Percentiles rank a stretch among this genome's conserved stretches.
phyloP scores from a whole-genome alignment of 225 moss, liverwort and hornwort genomes.

The Antitrichia curtipendula region DNA sequence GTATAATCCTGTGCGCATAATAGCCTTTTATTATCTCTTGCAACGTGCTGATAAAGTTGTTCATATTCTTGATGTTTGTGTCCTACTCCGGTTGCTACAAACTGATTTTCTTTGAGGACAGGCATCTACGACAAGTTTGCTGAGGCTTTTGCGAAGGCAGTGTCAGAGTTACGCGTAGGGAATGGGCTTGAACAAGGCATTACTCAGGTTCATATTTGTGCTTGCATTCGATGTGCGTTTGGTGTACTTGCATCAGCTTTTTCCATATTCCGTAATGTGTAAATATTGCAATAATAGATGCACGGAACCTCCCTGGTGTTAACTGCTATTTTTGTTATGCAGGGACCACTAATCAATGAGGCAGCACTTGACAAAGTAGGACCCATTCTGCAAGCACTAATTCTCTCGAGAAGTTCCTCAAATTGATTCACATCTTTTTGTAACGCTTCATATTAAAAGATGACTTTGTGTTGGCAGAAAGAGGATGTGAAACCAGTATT shows the following conservation, averaged over 20 bases:
- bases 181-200: conserved; percentile 77
- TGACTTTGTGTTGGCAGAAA: not conserved
- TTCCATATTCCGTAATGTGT: not conserved
- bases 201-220: conserved; percentile 43
- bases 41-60: not conserved
- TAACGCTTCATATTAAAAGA: not conserved
- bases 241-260: not conserved
- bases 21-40: not conserved
- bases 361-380: conserved; percentile 68
- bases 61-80: not conserved
- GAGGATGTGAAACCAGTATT: not conserved
- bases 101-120: conserved; percentile 11
- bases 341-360: conserved; percentile 87
- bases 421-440: not conserved
- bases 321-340: not conserved
- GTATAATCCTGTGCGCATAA: not conserved
- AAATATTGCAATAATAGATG: not conserved
- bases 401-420: not conserved
- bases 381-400: not conserved
- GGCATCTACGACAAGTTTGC: conserved; percentile 84
- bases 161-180: conserved; percentile 55
- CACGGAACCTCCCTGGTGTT: not conserved
- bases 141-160: conserved; percentile 66
- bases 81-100: not conserved
- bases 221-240: not conserved